Evolutionary conservation across 2,329 filamentous ascomycete species (phyloP), one percentile per base, ranked within the genome.

Genomic region (Pestalotiopsis sp.): DNA sequence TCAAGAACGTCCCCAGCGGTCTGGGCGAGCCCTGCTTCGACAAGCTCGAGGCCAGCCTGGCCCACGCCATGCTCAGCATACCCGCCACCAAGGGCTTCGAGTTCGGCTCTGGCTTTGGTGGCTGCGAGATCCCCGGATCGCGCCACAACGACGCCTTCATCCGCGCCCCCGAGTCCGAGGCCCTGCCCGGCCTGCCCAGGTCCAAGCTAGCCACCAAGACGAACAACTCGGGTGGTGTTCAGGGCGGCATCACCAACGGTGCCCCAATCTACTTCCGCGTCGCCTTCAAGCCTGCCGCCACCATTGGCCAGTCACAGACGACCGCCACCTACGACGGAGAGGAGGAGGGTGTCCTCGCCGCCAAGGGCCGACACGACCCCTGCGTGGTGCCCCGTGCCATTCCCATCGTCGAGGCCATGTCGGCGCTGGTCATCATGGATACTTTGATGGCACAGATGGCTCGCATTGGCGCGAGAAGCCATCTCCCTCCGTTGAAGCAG

Each of bases 1-100:
- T 98, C 77, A 89, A 93, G 72, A 95, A 97, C 77, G 89, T 90
- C 7, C 96, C 95, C 36, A 88, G 89, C 56, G 95, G 95, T 0
- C 87, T 98, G 2, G 96, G 96, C 69, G 96, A 98, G 86, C 96
- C 95, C 0, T 93, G 90, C 81, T 98, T 99, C 80, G 93, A 97
- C 81, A 98, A 98, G 85, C 87, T 98, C 59, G 95, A 99, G 84
- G 96, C 96, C 7, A 89, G 89, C 78, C 90, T 99, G 61, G 95
- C 90, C 31, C 95, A 98, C 78, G 96, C 93, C 64, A 98, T 99
- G 93, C 88, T 98, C 72, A 94, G 90, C 78, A 97, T 98, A 75
- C 96, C 96, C 4, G 94, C 96, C 3, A 95, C 93, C 49, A 99
- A 98, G 84, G 95, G 92, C 67, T 98, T 98, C 78, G 95, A 98